Percentiles rank a stretch among this genome's conserved stretches.
Evolutionary conservation across 2,329 filamentous ascomycete species (phyloP).

Genomic region (Trichoderma oligosporum): DNA sequence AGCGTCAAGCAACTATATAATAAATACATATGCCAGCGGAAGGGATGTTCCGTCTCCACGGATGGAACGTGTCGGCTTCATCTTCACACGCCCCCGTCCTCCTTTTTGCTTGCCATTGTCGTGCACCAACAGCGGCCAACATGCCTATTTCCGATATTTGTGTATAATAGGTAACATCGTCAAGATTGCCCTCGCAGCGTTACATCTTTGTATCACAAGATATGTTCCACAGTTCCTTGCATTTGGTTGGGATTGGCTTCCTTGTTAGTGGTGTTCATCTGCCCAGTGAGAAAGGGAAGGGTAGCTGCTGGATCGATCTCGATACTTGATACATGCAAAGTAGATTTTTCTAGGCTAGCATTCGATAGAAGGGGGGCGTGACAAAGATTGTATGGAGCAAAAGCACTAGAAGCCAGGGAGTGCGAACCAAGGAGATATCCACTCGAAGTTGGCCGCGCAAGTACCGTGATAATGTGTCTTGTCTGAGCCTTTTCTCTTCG

Average conservation of each 20-base stretch:
- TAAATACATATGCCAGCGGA: too few relatives aligned
- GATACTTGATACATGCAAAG: not conserved
- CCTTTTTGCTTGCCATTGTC: not conserved
- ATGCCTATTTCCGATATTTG: not conserved
- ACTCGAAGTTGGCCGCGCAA: not conserved
- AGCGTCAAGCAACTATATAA: too few relatives aligned
- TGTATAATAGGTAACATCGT: not conserved
- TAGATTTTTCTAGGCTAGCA: not conserved
- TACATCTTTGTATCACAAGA: not conserved
- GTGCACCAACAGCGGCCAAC: not conserved
- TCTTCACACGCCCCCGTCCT: not conserved
- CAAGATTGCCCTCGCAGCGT: not conserved
- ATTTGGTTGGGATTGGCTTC: not conserved
- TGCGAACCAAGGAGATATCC: not conserved
- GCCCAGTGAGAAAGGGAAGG: not conserved
- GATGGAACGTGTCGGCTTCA: not conserved
- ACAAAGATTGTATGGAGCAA: not conserved
- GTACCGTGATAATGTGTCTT: too few relatives aligned
- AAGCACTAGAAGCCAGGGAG: not conserved
- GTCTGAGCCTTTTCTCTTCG: too few relatives aligned
- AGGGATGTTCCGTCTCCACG: not conserved
- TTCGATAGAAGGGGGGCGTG: not conserved
- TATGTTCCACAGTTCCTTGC: not conserved
- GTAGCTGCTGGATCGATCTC: conserved; percentile 3
- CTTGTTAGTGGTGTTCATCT: not conserved